Evolutionary conservation across 208 protist species (phyloP).

Genomic region (Plasmodiophora brassicae): DNA sequence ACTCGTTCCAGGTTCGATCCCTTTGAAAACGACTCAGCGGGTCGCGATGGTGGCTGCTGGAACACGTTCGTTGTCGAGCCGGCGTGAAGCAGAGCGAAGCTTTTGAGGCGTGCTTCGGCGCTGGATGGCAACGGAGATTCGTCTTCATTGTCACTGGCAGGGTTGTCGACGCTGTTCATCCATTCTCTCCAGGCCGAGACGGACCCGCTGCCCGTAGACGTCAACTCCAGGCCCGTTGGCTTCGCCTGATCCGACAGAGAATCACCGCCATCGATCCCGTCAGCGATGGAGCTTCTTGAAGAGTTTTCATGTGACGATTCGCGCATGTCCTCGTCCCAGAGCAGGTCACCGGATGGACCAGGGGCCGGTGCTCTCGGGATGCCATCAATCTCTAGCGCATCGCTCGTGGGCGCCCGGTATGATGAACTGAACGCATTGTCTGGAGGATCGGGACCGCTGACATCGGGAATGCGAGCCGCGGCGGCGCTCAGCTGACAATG

Average conservation of each 20-base stretch:
- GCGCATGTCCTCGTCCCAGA: not conserved
- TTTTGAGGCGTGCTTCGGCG: slow-evolving; percentile 9
- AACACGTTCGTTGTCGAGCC: not conserved
- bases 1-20: no score
- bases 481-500: not conserved
- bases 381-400: not conserved
- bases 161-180: not conserved
- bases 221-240: not conserved
- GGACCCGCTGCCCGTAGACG: not conserved
- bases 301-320: not conserved
- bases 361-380: not conserved
- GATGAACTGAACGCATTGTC: not conserved
- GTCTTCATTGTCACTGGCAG: not conserved
- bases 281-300: not conserved
- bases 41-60: no score
- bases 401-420: not conserved
- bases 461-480: not conserved
- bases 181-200: slow-evolving; percentile 1
- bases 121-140: not conserved
- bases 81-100: slow-evolving; percentile 11
- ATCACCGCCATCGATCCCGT: not conserved
- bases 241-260: not conserved
- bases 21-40: no score
- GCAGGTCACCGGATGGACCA: not conserved
- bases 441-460: not conserved